Percentiles rank a stretch among this genome's conserved stretches.
Evolutionary conservation across 768 basidiomycete species (phyloP).

Genomic region (Boletales sp.): DNA sequence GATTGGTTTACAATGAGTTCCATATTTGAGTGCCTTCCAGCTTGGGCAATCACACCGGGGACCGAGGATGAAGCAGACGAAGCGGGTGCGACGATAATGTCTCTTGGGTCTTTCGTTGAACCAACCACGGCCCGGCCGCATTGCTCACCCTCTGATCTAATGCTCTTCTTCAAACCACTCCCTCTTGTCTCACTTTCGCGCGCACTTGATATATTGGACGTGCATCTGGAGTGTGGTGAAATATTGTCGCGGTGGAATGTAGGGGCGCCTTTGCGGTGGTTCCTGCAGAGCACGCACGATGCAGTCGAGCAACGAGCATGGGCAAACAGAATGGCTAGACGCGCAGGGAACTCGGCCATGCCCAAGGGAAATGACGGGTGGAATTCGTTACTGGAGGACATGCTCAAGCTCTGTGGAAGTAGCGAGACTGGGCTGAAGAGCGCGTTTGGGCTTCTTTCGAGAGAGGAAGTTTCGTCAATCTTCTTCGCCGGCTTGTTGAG

Average conservation of each 20-base stretch:
- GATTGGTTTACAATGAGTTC: slow-evolving; percentile 84
- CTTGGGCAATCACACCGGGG: slow-evolving; percentile 65
- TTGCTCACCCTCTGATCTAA: slow-evolving; percentile 64
- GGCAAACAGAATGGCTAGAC: slow-evolving; percentile 83
- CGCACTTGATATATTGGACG: slow-evolving; percentile 86
- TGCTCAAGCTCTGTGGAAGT: slow-evolving; percentile 72
- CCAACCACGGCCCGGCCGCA: slow-evolving; percentile 62
- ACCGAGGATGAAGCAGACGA: slow-evolving; percentile 66
- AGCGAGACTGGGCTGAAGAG: slow-evolving; percentile 63
- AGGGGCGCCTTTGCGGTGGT: slow-evolving; percentile 83
- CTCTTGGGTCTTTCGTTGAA: slow-evolving; percentile 74
- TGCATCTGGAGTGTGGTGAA: slow-evolving; percentile 93
- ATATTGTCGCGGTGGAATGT: slow-evolving; percentile 87
- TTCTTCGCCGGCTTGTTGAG: slow-evolving; percentile 86
- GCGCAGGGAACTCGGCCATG: slow-evolving; percentile 55
- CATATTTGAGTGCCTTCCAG: slow-evolving; percentile 96
- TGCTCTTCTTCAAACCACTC: slow-evolving; percentile 80
- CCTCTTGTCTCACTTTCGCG: slow-evolving; percentile 71
- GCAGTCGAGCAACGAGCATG: slow-evolving; percentile 70
- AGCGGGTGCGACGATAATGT: slow-evolving; percentile 77
- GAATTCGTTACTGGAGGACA: slow-evolving; percentile 86
- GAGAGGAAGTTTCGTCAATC: slow-evolving; percentile 71
- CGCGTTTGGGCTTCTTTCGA: slow-evolving; percentile 75
- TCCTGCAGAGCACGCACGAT: slow-evolving; percentile 73
- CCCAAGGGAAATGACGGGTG: slow-evolving; percentile 70